phyloP scores from a whole-genome alignment of 768 basidiomycete species.

The Lentinula raphanica region DNA sequence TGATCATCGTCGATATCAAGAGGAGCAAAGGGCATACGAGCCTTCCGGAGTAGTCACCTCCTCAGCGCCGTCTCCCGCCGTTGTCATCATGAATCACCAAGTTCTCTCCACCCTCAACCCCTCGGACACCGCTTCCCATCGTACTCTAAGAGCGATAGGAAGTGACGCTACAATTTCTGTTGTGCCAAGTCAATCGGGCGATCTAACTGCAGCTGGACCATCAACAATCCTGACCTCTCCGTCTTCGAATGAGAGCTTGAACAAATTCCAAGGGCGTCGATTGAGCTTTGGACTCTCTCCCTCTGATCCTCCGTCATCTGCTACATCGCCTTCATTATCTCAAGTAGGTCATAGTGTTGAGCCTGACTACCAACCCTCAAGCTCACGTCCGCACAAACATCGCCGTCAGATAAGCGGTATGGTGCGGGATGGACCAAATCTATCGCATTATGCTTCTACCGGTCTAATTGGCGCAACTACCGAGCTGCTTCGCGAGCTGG shows the following conservation, averaged over 20 bases:
- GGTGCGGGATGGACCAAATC: background rate
- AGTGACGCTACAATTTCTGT: background rate
- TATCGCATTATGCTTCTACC: constrained; percentile 4
- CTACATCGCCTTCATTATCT: constrained; percentile 15
- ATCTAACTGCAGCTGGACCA: constrained; percentile 4
- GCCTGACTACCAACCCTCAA: background rate
- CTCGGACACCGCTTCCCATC: background rate
- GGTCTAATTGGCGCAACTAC: background rate
- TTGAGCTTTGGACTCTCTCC: constrained; percentile 23
- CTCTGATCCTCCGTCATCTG: constrained; percentile 18
- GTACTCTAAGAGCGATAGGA: background rate
- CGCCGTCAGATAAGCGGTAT: background rate
- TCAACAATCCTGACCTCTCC: constrained; percentile 24
- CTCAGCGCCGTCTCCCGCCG: background rate
- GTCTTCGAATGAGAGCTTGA: constrained; percentile 29
- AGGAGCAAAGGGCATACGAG: constrained; percentile 22
- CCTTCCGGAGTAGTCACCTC: constrained; percentile 25
- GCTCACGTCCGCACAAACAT: constrained; percentile 13
- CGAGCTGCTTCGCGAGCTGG: background rate
- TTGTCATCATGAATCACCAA: background rate
- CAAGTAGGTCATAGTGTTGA: background rate
- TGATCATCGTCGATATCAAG: constrained; percentile 15
- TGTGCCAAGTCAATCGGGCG: background rate
- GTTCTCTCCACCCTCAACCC: background rate
- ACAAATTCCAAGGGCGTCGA: constrained; percentile 9